A percentile compares a stretch with the other conserved stretches of the same genome.
These are phyloP conservation scores for Orbilia brochopaga DNA, from an alignment of 2,329 filamentous ascomycete species.

Conservation along the genomic window DNA sequence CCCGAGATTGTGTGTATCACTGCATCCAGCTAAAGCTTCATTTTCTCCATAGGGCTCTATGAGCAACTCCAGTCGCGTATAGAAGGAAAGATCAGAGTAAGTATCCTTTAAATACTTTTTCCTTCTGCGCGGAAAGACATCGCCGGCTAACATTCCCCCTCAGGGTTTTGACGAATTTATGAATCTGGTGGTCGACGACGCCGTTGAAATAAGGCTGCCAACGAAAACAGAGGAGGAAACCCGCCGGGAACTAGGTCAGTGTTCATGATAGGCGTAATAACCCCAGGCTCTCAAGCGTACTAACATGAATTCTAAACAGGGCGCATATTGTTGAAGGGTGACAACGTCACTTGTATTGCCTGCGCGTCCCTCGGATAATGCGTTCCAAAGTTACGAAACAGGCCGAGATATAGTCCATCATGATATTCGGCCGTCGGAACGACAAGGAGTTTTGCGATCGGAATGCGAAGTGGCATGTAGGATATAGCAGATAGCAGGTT, in stretches of 20 bases:
- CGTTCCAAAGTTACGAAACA: not conserved
- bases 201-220: conserved; percentile 84
- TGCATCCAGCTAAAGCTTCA: not conserved
- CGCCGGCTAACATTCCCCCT: not conserved
- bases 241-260: conserved; percentile 75
- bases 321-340: conserved; percentile 71
- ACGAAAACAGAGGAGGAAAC: conserved; percentile 82
- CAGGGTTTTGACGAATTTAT: conserved; percentile 99
- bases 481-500: conserved; percentile 15
- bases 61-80: conserved; percentile 94
- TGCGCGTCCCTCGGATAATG: conserved; percentile 42
- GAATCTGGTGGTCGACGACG: conserved; percentile 96
- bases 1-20: not conserved
- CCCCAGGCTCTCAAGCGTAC: no score
- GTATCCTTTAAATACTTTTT: conserved; percentile 56
- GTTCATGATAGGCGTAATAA: no score
- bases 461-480: conserved; percentile 15
- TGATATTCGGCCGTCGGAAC: not conserved
- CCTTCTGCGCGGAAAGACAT: not conserved
- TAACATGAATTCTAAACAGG: conserved; percentile 58
- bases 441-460: not conserved
- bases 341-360: conserved; percentile 63
- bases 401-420: not conserved
- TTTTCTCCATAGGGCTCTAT: conserved; percentile 68
- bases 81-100: conserved; percentile 91